Conservation (phyloP, 495 filamentous ascomycete genomes). For the Podospora pseudoanserina region DNA sequence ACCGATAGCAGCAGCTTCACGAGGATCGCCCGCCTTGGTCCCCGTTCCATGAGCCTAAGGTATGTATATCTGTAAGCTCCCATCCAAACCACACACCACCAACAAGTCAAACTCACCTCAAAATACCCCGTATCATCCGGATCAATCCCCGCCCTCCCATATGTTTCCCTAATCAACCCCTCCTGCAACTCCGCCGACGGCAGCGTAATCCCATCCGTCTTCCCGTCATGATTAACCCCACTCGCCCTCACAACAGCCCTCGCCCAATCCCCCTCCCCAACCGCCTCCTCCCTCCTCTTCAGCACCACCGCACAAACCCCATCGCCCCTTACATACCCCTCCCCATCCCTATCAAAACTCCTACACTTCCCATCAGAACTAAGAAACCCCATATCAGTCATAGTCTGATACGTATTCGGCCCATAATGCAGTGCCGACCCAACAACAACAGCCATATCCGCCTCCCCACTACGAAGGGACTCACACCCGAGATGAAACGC, state of each 20-base stretch:
- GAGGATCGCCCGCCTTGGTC: slow-evolving; percentile 35
- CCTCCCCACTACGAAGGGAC: slow-evolving; percentile 40
- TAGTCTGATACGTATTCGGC: slow-evolving; percentile 35
- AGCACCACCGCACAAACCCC: slow-evolving; percentile 51
- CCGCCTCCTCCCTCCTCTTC: slow-evolving; percentile 51
- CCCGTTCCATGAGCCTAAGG: slow-evolving; percentile 31
- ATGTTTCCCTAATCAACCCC: slow-evolving; percentile 45
- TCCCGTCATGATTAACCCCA: slow-evolving; percentile 53
- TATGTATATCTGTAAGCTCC: no score
- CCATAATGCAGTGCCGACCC: slow-evolving; percentile 51
- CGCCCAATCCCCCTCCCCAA: slow-evolving; percentile 49
- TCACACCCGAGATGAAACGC: slow-evolving; percentile 52
- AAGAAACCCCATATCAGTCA: slow-evolving; percentile 33
- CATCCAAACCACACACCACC: no score
- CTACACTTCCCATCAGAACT: slow-evolving; percentile 37
- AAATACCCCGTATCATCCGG: slow-evolving; percentile 42
- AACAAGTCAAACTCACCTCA: slow-evolving; percentile 6
- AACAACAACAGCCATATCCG: slow-evolving; percentile 43
- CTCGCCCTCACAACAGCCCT: slow-evolving; percentile 55
- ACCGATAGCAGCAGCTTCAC: slow-evolving; percentile 27
- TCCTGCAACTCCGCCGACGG: slow-evolving; percentile 51
- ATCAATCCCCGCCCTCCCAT: slow-evolving; percentile 41
- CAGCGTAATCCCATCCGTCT: slow-evolving; percentile 45
- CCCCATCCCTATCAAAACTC: slow-evolving; percentile 55
- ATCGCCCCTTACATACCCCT: slow-evolving; percentile 64